These are phyloP conservation scores for Hericium coralloides DNA, from an alignment of 768 basidiomycete genomes.

Conservation along the genomic window DNA sequence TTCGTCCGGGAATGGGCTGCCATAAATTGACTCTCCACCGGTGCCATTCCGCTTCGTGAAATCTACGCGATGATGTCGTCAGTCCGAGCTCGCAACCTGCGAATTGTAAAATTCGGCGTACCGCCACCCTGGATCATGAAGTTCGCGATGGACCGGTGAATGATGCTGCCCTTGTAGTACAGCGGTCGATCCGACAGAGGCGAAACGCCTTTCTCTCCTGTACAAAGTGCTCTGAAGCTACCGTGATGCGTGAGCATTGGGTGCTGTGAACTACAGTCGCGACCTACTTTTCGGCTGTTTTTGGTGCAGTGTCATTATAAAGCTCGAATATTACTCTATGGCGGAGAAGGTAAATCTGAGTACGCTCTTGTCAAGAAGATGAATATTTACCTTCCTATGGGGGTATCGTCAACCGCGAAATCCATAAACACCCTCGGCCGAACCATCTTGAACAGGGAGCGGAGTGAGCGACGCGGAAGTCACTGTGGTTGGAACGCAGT, in stretches of 20 bases:
- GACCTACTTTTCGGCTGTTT: slow-evolving; percentile 72
- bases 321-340: slow-evolving; percentile 67
- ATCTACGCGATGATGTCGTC: slow-evolving; percentile 29
- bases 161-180: slow-evolving; percentile 72
- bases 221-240: slow-evolving; percentile 82
- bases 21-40: slow-evolving; percentile 80
- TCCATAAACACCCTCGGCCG: slow-evolving; percentile 64
- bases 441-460: slow-evolving; percentile 27
- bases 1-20: slow-evolving; percentile 69
- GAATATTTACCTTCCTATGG: slow-evolving; percentile 43
- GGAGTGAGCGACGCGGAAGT: not conserved
- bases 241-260: slow-evolving; percentile 3
- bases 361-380: not conserved
- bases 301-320: slow-evolving; percentile 62
- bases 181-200: slow-evolving; percentile 54
- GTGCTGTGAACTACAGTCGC: not conserved
- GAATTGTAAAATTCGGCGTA: slow-evolving; percentile 20
- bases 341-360: slow-evolving; percentile 1
- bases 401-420: slow-evolving; percentile 40
- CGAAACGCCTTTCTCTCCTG: slow-evolving; percentile 76
- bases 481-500: too few relatives aligned
- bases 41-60: slow-evolving; percentile 73
- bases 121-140: slow-evolving; percentile 83
- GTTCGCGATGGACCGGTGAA: slow-evolving; percentile 70
- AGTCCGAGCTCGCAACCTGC: not conserved